A percentile compares a stretch with the other conserved stretches of the same genome.
Conservation (phyloP, 306 rosid genomes). For the Inga leiocalycina region DNA sequence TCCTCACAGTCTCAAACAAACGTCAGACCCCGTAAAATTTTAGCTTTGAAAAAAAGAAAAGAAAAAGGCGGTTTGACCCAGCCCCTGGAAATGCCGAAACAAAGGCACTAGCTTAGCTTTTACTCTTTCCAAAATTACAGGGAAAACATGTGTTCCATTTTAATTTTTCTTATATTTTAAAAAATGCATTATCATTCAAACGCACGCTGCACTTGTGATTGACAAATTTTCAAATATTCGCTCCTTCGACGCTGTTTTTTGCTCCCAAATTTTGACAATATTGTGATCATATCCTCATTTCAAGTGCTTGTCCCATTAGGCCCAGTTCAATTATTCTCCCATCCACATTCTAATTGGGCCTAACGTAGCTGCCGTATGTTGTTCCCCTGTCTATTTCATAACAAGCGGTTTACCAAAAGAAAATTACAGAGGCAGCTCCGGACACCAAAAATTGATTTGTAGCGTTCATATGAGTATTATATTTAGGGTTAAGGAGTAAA, state of each 20-base stretch:
- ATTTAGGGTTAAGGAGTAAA: too few species aligned
- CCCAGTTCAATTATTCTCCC: background rate
- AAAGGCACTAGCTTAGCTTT: constrained; percentile 2
- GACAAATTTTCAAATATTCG: background rate
- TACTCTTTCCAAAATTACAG: constrained; percentile 1
- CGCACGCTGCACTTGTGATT: background rate
- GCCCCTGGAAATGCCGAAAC: background rate
- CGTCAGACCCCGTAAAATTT: background rate
- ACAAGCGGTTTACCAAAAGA: background rate
- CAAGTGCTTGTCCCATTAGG: background rate
- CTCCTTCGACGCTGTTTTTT: background rate
- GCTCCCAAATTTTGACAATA: background rate
- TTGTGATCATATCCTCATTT: background rate
- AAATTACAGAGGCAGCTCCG: too few species aligned
- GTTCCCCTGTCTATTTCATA: too few species aligned
- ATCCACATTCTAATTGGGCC: too few species aligned
- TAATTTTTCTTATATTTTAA: too few species aligned
- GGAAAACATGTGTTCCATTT: background rate
- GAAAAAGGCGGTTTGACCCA: background rate
- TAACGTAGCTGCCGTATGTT: too few species aligned
- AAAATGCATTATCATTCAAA: too few species aligned
- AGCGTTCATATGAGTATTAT: too few species aligned
- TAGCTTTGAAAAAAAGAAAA: background rate
- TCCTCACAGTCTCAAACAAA: background rate
- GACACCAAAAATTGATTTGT: too few species aligned